Evolutionary conservation across 805 yeast genomes (phyloP).

Genomic region (Candida suzukii): DNA sequence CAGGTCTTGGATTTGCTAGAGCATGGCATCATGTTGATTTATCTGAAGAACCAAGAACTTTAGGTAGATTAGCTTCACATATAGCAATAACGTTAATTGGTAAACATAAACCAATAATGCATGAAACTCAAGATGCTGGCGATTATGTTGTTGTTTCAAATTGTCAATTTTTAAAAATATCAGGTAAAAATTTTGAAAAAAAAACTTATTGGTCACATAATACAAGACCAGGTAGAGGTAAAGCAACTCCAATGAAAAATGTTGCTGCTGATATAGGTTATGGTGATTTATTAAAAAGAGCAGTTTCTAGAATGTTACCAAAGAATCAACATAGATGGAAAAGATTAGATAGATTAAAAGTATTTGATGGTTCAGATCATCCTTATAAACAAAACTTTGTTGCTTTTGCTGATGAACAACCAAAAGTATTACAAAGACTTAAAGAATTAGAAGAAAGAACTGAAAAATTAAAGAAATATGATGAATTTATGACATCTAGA

Average conservation of each 20-base stretch:
- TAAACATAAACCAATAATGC: slow-evolving; percentile 91
- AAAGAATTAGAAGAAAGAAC: slow-evolving; percentile 28
- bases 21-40: slow-evolving; percentile 96
- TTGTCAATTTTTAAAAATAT: slow-evolving; percentile 70
- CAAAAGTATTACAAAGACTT: slow-evolving; percentile 37
- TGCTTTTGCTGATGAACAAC: slow-evolving; percentile 78
- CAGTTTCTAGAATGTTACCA: slow-evolving; percentile 96
- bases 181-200: slow-evolving; percentile 78
- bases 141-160: slow-evolving; percentile 97
- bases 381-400: slow-evolving; percentile 79
- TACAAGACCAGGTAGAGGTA: slow-evolving; percentile 82
- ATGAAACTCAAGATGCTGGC: slow-evolving; percentile 78
- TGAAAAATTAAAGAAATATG: slow-evolving; percentile 16
- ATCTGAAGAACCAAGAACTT: slow-evolving; percentile 72
- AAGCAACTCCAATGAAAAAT: slow-evolving; percentile 73
- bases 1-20: slow-evolving; percentile 51
- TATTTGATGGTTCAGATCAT: slow-evolving; percentile 81
- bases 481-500: slow-evolving; percentile 19
- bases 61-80: slow-evolving; percentile 87
- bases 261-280: slow-evolving; percentile 75
- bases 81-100: slow-evolving; percentile 89
- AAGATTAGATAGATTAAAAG: slow-evolving; percentile 78
- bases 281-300: slow-evolving; percentile 76
- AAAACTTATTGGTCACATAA: slow-evolving; percentile 88
- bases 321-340: slow-evolving; percentile 75